These are phyloP conservation scores for Asterophora lycoperdoides DNA, from an alignment of 768 basidiomycete genomes.

Conservation along the genomic window DNA sequence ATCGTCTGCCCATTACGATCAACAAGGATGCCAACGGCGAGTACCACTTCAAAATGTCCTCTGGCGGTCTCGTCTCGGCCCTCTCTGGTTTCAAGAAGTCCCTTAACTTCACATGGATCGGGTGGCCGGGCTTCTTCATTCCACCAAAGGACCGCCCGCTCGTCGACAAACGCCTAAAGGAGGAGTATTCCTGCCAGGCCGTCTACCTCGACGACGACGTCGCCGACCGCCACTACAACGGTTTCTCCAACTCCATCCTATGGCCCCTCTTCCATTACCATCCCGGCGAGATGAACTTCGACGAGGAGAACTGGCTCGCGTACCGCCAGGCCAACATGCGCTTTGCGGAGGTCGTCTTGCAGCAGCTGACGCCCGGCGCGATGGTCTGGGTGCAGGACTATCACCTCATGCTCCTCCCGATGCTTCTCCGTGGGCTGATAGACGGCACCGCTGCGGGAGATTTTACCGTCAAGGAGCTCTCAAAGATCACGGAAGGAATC, in stretches of 20 bases:
- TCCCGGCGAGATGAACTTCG: slow-evolving; percentile 99
- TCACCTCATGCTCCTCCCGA: slow-evolving; percentile 95
- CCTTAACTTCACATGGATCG: slow-evolving; percentile 97
- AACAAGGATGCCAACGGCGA: slow-evolving; percentile 88
- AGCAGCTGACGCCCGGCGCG: slow-evolving; percentile 75
- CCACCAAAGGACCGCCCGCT: slow-evolving; percentile 86
- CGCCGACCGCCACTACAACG: slow-evolving; percentile 97
- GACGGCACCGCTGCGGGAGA: slow-evolving; percentile 63
- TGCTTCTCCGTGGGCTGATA: slow-evolving; percentile 87
- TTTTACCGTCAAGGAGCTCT: slow-evolving; percentile 56
- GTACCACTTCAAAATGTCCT: slow-evolving; percentile 99
- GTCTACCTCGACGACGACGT: slow-evolving; percentile 98
- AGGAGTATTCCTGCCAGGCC: slow-evolving; percentile 95
- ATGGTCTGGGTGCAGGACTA: slow-evolving; percentile 99
- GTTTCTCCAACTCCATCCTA: slow-evolving; percentile 98
- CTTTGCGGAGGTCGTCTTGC: slow-evolving; percentile 86
- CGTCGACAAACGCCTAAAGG: slow-evolving; percentile 89
- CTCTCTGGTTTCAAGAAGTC: slow-evolving; percentile 98
- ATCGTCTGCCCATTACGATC: slow-evolving; percentile 94
- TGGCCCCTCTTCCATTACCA: slow-evolving; percentile 99
- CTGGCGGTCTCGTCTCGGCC: slow-evolving; percentile 95
- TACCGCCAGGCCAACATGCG: slow-evolving; percentile 95
- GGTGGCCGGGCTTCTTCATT: slow-evolving; percentile 93
- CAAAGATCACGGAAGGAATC: slow-evolving; percentile 69
- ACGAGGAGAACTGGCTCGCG: slow-evolving; percentile 96